phyloP scores from a whole-genome alignment of 345 rosid genomes.

The Acer negundo region DNA sequence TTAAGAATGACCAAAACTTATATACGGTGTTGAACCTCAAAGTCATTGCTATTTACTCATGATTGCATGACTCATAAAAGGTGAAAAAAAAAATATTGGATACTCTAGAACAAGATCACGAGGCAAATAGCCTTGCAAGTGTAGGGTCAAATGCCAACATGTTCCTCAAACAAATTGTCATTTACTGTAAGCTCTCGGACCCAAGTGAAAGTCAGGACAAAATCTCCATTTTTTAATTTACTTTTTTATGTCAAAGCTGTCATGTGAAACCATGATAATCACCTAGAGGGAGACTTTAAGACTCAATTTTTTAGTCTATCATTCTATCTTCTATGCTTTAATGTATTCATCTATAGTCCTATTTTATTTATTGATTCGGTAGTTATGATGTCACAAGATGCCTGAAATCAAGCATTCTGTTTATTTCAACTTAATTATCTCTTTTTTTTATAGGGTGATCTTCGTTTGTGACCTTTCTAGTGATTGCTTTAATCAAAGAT shows the following conservation, averaged over 20 bases:
- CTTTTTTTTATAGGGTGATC: not conserved
- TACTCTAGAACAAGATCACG: not conserved
- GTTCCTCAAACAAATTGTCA: not conserved
- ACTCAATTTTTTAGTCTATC: slow-evolving; percentile 1
- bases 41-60: no score
- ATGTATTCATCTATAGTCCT: not conserved
- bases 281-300: slow-evolving; percentile 19
- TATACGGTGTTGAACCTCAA: no score
- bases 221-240: slow-evolving; percentile 17
- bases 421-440: no score
- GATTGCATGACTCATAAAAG: no score
- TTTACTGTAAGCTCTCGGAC: slow-evolving; percentile 30
- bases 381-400: not conserved
- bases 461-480: not conserved
- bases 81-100: not conserved
- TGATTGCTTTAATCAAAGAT: no score
- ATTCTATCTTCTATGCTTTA: not conserved
- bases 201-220: slow-evolving; percentile 22
- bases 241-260: slow-evolving; percentile 24
- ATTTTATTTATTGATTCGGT: not conserved
- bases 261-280: slow-evolving; percentile 34
- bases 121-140: slow-evolving; percentile 13
- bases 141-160: slow-evolving; percentile 24
- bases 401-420: slow-evolving; percentile 15
- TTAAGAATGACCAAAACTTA: no score